These are phyloP conservation scores for Sporobolomyces pararoseus DNA, from an alignment of 768 basidiomycete genomes.

Conservation along the genomic window DNA sequence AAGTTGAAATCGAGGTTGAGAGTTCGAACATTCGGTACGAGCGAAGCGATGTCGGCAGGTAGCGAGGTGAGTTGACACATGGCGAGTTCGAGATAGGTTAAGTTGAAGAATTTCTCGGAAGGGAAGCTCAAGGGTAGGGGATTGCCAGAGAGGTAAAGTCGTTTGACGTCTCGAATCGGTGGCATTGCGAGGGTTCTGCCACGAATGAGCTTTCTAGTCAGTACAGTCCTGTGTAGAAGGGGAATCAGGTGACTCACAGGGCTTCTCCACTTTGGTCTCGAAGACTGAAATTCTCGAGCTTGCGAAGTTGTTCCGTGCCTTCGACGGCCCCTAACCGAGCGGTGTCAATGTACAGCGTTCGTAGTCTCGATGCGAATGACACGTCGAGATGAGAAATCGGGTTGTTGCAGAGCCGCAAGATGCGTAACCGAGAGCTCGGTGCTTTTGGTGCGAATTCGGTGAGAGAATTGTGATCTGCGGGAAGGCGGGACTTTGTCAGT, in stretches of 20 bases:
- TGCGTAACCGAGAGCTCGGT: constrained; percentile 67
- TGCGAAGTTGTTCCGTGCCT: constrained; percentile 57
- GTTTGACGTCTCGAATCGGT: constrained; percentile 84
- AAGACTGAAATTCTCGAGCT: constrained; percentile 84
- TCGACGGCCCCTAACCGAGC: constrained; percentile 54
- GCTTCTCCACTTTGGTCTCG: constrained; percentile 75
- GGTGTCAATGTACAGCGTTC: constrained; percentile 89
- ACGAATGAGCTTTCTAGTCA: background rate
- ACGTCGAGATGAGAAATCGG: constrained; percentile 63
- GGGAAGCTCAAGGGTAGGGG: constrained; percentile 49
- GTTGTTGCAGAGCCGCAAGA: constrained; percentile 81
- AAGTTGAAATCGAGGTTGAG: constrained; percentile 98
- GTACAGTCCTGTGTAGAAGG: background rate
- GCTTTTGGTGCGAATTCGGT: constrained; percentile 52
- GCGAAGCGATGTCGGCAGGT: constrained; percentile 62
- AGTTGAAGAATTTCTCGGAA: constrained; percentile 73
- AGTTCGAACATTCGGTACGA: constrained; percentile 79
- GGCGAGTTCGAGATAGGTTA: constrained; percentile 87
- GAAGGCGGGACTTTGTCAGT: background rate
- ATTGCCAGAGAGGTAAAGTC: constrained; percentile 76
- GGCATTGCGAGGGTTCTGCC: constrained; percentile 46
- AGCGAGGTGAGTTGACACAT: constrained; percentile 73
- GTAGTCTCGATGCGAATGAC: constrained; percentile 63
- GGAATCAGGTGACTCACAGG: constrained; percentile 59
- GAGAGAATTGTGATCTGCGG: constrained; percentile 69